These are phyloP conservation scores for Melaleuca quinquenervia DNA, from an alignment of 345 rosid genomes.

Conservation along the genomic window DNA sequence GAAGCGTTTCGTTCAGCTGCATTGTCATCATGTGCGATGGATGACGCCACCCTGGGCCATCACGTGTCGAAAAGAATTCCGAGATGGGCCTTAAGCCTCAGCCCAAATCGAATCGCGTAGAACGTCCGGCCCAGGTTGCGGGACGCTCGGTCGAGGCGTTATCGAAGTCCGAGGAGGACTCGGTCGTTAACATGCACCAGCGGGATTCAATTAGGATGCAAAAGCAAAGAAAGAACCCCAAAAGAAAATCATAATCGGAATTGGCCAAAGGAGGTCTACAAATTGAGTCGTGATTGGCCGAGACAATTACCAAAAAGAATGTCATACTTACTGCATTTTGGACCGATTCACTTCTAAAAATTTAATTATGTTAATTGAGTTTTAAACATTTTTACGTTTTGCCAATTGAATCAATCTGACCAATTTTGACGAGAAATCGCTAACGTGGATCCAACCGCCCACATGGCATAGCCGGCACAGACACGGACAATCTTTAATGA, in stretches of 20 bases:
- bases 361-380: too few relatives aligned
- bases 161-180: neutral
- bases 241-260: neutral
- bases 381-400: too few relatives aligned
- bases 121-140: neutral
- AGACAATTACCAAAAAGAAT: too few relatives aligned
- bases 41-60: neutral
- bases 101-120: neutral
- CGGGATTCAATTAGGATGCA: neutral
- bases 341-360: too few relatives aligned
- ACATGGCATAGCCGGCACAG: too few relatives aligned
- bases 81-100: neutral
- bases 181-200: neutral
- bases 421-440: too few relatives aligned
- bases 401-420: too few relatives aligned
- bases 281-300: too few relatives aligned
- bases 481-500: too few relatives aligned
- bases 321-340: too few relatives aligned
- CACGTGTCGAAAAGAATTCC: neutral
- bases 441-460: too few relatives aligned
- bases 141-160: neutral
- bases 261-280: neutral
- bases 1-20: neutral
- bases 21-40: neutral
- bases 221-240: neutral